A percentile compares a stretch with the other conserved stretches of the same genome.
phyloP scores from a whole-genome alignment of 495 filamentous ascomycete species.

The Penicillium manginii region DNA sequence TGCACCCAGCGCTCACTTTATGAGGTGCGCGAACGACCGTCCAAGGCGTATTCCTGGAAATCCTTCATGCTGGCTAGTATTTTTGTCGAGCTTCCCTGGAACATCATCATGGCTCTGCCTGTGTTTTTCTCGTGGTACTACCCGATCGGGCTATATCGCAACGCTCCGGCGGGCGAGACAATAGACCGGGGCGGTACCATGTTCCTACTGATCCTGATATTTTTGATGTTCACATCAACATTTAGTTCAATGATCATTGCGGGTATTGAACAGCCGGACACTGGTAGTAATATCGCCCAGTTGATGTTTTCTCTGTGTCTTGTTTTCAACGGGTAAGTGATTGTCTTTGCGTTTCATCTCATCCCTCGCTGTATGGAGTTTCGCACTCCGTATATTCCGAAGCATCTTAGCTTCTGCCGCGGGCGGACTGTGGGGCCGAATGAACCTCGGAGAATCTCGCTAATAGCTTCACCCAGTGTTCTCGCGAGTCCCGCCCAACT shows the following conservation, averaged over 20 bases:
- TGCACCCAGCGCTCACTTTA: slow-evolving; percentile 77
- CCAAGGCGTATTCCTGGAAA: slow-evolving; percentile 81
- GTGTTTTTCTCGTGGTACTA: slow-evolving; percentile 82
- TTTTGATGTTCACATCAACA: slow-evolving; percentile 55
- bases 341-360: no score
- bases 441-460: neutral
- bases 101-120: slow-evolving; percentile 67
- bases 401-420: neutral
- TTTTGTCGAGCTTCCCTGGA: slow-evolving; percentile 76
- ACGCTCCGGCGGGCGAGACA: slow-evolving; percentile 48
- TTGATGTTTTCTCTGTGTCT: slow-evolving; percentile 68
- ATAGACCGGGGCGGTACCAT: slow-evolving; percentile 64
- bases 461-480: slow-evolving; percentile 55
- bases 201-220: slow-evolving; percentile 59
- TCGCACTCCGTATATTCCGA: no score
- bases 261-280: slow-evolving; percentile 67
- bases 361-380: neutral
- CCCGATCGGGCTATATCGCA: slow-evolving; percentile 74
- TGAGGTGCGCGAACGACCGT: slow-evolving; percentile 83
- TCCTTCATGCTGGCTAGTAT: slow-evolving; percentile 82
- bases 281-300: slow-evolving; percentile 66
- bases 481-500: slow-evolving; percentile 64
- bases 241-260: slow-evolving; percentile 67
- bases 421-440: neutral
- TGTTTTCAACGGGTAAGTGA: slow-evolving; percentile 65